These are phyloP conservation scores for Letharia lupina DNA, from an alignment of 495 filamentous ascomycete genomes.

Conservation along the genomic window DNA sequence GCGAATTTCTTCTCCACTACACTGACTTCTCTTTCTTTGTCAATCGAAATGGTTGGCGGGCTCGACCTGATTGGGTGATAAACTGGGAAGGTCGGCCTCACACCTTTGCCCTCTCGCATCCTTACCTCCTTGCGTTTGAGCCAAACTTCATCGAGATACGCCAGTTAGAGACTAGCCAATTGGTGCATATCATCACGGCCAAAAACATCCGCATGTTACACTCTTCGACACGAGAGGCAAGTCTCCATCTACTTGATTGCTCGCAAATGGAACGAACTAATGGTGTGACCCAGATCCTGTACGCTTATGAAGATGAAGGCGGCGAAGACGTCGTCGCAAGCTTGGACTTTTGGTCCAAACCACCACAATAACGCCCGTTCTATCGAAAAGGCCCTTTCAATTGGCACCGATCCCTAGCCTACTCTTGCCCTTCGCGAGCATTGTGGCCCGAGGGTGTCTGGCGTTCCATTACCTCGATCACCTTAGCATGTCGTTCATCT, in stretches of 20 bases:
- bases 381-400: background rate
- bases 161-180: slow-evolving; percentile 80
- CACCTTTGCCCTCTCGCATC: slow-evolving; percentile 84
- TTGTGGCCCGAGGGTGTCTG: background rate
- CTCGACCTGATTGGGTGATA: slow-evolving; percentile 91
- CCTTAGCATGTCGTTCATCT: slow-evolving; percentile 12
- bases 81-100: slow-evolving; percentile 93
- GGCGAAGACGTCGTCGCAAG: slow-evolving; percentile 91
- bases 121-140: slow-evolving; percentile 96
- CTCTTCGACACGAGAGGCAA: slow-evolving; percentile 89
- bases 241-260: slow-evolving; percentile 25
- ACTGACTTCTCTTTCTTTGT: slow-evolving; percentile 98
- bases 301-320: slow-evolving; percentile 91
- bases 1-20: slow-evolving; percentile 96
- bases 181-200: slow-evolving; percentile 89
- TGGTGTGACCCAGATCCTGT: slow-evolving; percentile 59
- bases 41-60: slow-evolving; percentile 96
- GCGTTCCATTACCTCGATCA: slow-evolving; percentile 5
- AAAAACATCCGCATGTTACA: slow-evolving; percentile 97
- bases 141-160: slow-evolving; percentile 97
- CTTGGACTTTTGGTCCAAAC: slow-evolving; percentile 83
- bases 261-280: slow-evolving; percentile 19
- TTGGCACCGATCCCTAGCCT: background rate
- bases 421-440: slow-evolving; percentile 8
- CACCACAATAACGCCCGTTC: slow-evolving; percentile 5